A percentile compares a stretch with the other conserved stretches of the same genome.
These are phyloP conservation scores for Penicillium paxilli DNA, from an alignment of 495 filamentous ascomycete genomes.

Conservation along the genomic window DNA sequence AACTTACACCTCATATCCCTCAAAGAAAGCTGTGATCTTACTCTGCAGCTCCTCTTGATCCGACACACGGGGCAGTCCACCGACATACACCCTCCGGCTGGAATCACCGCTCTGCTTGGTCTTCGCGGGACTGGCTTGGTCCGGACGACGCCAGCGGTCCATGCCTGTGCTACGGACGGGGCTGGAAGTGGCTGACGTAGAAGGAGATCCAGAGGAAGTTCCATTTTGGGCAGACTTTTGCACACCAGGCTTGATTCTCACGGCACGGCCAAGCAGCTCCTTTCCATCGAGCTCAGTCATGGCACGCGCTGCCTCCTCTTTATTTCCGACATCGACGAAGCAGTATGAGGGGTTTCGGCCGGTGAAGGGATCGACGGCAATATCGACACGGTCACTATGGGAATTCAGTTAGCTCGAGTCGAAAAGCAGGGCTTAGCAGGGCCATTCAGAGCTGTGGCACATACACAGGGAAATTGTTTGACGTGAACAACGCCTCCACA, in stretches of 20 bases:
- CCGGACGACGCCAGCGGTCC: conserved; percentile 40
- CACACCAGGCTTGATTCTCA: conserved; percentile 63
- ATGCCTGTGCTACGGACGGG: too few relatives aligned
- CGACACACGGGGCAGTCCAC: conserved; percentile 59
- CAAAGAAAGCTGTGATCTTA: conserved; percentile 60
- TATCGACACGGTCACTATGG: conserved; percentile 59
- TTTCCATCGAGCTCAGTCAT: conserved; percentile 55
- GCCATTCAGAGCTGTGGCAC: too few relatives aligned
- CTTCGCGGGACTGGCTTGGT: conserved; percentile 14
- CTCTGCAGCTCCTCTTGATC: conserved; percentile 52
- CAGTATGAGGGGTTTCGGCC: conserved; percentile 71
- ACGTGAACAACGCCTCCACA: conserved; percentile 56
- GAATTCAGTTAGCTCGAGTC: conserved; percentile 21
- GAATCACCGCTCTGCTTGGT: conserved; percentile 35
- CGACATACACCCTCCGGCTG: conserved; percentile 61
- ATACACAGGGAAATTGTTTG: conserved; percentile 47
- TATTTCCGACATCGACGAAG: conserved; percentile 62
- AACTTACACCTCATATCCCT: conserved; percentile 53
- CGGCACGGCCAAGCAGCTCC: conserved; percentile 51
- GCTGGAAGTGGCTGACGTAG: too few relatives aligned
- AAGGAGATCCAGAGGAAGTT: neutral
- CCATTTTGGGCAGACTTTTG: conserved; percentile 33
- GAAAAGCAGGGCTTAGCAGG: too few relatives aligned
- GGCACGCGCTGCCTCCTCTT: conserved; percentile 56
- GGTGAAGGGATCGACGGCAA: conserved; percentile 66